phyloP scores from a whole-genome alignment of 1,284 basidiomycete species.

The Tilletiopsis washingtonensis region DNA sequence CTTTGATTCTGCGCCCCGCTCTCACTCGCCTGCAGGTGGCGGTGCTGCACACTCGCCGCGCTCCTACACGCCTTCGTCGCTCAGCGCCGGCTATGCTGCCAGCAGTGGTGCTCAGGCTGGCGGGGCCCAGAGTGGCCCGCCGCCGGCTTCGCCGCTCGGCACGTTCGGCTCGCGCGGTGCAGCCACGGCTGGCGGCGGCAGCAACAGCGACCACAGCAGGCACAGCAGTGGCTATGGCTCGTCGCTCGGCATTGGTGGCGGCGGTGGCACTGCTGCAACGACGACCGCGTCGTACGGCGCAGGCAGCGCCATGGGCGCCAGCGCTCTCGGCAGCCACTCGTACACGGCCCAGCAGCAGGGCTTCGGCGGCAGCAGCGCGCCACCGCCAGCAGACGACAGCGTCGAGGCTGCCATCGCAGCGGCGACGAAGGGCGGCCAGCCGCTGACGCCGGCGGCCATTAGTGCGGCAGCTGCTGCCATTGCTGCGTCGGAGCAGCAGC shows the following conservation, averaged over 20 bases:
- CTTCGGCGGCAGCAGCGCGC: background rate
- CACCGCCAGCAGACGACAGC: background rate
- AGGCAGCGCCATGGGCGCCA: background rate
- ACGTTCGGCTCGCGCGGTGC: too few species aligned
- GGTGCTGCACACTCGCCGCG: too few species aligned
- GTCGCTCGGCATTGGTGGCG: background rate
- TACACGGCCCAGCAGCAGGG: background rate
- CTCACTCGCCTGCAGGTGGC: too few species aligned
- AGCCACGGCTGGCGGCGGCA: background rate
- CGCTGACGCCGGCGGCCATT: background rate
- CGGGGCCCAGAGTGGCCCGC: too few species aligned
- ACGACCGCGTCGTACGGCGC: background rate
- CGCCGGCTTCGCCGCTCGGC: too few species aligned
- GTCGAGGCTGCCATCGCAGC: background rate
- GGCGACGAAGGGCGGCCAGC: background rate
- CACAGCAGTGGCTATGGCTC: slow-evolving; percentile 1
- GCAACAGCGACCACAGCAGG: background rate
- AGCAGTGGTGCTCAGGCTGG: too few species aligned
- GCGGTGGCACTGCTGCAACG: background rate
- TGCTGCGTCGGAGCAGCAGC: background rate
- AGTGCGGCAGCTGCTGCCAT: background rate
- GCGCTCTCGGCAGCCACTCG: background rate
- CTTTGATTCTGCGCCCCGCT: too few species aligned
- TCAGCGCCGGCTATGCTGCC: too few species aligned
- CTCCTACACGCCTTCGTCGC: too few species aligned